Evolutionary conservation across 1,284 basidiomycete genomes (phyloP).

Genomic region (Marasmius sp.): DNA sequence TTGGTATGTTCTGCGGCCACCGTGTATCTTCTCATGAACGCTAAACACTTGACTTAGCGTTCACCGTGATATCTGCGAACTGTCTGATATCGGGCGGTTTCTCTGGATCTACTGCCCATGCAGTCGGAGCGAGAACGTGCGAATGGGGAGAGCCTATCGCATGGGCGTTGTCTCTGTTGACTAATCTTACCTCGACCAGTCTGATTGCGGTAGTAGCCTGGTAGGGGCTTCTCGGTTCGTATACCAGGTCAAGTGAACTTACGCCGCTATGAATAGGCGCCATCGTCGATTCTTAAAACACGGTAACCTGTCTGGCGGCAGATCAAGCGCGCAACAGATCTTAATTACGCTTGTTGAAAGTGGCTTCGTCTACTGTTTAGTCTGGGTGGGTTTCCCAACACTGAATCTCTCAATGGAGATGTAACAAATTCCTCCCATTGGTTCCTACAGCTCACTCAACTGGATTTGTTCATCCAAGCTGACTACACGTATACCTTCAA

Average conservation of each 20-base stretch:
- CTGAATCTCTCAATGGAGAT: neutral
- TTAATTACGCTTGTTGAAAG: conserved; percentile 9
- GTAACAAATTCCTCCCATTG: neutral
- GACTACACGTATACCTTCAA: neutral
- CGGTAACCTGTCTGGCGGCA: neutral
- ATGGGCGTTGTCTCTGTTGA: conserved; percentile 7
- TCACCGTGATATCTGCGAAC: conserved; percentile 3
- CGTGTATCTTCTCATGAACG: neutral
- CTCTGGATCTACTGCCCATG: neutral
- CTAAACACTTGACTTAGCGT: neutral
- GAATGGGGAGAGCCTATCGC: conserved; percentile 8
- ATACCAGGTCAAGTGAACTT: neutral
- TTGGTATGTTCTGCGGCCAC: neutral
- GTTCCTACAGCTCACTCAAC: neutral
- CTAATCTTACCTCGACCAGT: conserved; percentile 1
- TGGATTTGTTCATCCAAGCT: conserved; percentile 5
- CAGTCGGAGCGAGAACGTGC: conserved; percentile 4
- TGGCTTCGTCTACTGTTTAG: conserved; percentile 10
- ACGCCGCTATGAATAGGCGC: neutral
- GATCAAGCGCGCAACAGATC: conserved; percentile 1
- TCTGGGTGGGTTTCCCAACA: conserved; percentile 3
- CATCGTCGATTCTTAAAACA: neutral
- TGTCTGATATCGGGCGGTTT: conserved; percentile 1
- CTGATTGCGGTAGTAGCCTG: conserved; percentile 8
- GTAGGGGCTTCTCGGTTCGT: neutral